Evolutionary conservation across 108 stramenopile genomes (phyloP), one percentile per base, ranked within the genome.

Genomic region (Parietichytrium sp.): DNA sequence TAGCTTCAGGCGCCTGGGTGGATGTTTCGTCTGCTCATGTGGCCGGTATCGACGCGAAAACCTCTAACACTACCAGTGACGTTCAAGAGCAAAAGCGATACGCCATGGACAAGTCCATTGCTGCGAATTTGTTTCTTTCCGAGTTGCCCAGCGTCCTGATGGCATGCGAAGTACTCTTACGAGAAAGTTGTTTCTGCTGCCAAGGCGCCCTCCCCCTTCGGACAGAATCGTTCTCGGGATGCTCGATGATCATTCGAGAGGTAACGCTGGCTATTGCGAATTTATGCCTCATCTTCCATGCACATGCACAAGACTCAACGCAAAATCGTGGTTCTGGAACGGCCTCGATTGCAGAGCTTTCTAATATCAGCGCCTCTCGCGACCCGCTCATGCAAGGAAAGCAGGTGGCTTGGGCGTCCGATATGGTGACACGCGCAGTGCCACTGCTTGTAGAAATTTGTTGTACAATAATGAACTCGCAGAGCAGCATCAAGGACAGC

Each of bases 71-170:
- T 6, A 23, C 61, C 29, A 45, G 38, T 72, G 13, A 2, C 8
- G 61, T 42, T 7, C 61, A 72, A 25, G 45, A 33, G n/a, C 38
- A 72, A 6, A 33, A 45, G 23, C 38, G 45, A n/a, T 42, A 33
- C n/a, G n/a, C 38, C 33, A 12, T 38, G 16, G 61, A 72, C 61
- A 33, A 33, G 20, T 42, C 38, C 42, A 45, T 72, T 2, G 61
- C 45, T 42, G 61, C 61, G n/a, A 72, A 72, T 33, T n/a, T 33
- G 16, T 72, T 72, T 72, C 0, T 72, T n/a, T 33, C 61, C 12
- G 61, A 72, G 33, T 42, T 72, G 3, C 6, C 15, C 1, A 27
- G 61, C 61, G 45, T 72, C 61, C 36, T 72, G 38, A 33, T n/a
- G 38, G 61, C 61, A 7, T 72, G 61, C 42, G 20, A 2, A 6